Conservation (phyloP, 73 alveolate species). For the Paramecium bursaria region DNA sequence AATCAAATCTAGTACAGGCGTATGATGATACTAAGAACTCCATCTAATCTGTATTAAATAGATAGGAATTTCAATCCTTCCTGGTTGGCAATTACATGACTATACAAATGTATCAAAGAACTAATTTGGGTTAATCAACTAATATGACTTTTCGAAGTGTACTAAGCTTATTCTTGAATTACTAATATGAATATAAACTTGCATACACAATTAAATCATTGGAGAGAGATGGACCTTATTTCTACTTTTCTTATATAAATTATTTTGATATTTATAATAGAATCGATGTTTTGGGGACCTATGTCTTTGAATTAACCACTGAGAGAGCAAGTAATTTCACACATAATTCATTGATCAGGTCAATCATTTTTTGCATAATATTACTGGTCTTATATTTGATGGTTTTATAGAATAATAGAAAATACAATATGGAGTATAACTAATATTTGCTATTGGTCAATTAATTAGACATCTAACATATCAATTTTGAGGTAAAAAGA, state of each 20-base stretch:
- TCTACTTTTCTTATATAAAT: slow-evolving; percentile 32
- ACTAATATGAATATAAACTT: slow-evolving; percentile 42
- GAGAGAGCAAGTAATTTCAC: no score
- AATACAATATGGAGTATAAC: not conserved
- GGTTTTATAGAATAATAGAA: not conserved
- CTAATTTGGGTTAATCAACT: not conserved
- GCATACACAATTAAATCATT: not conserved
- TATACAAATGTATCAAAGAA: not conserved
- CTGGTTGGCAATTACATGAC: not conserved
- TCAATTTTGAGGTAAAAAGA: not conserved
- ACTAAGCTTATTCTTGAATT: not conserved
- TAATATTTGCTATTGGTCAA: not conserved
- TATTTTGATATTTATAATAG: not conserved
- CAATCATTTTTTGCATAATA: not conserved
- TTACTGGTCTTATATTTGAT: not conserved
- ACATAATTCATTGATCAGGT: no score
- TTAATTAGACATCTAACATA: not conserved
- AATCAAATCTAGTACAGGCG: not conserved
- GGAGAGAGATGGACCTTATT: not conserved
- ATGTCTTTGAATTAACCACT: slow-evolving; percentile 5
- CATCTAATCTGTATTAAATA: not conserved
- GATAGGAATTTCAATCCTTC: not conserved
- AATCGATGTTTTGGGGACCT: not conserved
- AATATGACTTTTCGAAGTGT: slow-evolving; percentile 15
- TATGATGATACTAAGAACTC: slow-evolving; percentile 1